Base-by-base conservation (phyloP, 495 filamentous ascomycete genomes). In the Immersiella caudata region DNA sequence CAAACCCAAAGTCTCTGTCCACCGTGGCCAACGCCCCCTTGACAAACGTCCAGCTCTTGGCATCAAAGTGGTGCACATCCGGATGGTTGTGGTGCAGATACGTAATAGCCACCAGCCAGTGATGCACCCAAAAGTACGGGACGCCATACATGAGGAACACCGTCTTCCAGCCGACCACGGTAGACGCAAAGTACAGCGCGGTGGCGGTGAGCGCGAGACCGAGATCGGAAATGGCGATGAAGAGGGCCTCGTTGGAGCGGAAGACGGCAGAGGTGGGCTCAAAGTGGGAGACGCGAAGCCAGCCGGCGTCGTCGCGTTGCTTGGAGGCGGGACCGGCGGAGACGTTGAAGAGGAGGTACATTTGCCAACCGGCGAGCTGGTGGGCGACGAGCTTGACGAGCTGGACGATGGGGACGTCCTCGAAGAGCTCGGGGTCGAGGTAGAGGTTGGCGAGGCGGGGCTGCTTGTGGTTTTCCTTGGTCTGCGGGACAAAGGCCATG, bases 71-170 rank as follows among this genome's bases (percentile, higher is more conserved):
- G 35, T 90, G 91, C 50, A 96, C 85, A 1, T 87, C 82, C 4
- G 90, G 90, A 77, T 97, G 91, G 65, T 91, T 95, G 82, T 97
- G 93, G 75, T 97, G 93, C 52, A 97, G 89, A 80, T 89, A 97
- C 67, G 93, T 97, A 76, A 93, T 92, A 70, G 89, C 88, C 60
- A 92, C 90, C 56, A 93, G 84, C 90, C 95, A 99, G 87, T 98
- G 94, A 83, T 99, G 95, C 29, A 98, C 95, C 94, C 94, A 97
- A 65, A 97, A 82, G 79, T 97, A 99, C 8, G 96, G 94, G 65
- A 93, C 75, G 72, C 89, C 86, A 76, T 98, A 99, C 93, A 95
- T 92, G 46, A 98, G 88, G 26, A 90, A 80, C 65, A 98, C 80
- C 77, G 94, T 97, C 71, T 84, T 75, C 87, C 89, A 96, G 73